Evolutionary conservation across 257 asterid species (phyloP), one percentile per base, ranked within the genome.

Genomic region (Primulina tabacum): DNA sequence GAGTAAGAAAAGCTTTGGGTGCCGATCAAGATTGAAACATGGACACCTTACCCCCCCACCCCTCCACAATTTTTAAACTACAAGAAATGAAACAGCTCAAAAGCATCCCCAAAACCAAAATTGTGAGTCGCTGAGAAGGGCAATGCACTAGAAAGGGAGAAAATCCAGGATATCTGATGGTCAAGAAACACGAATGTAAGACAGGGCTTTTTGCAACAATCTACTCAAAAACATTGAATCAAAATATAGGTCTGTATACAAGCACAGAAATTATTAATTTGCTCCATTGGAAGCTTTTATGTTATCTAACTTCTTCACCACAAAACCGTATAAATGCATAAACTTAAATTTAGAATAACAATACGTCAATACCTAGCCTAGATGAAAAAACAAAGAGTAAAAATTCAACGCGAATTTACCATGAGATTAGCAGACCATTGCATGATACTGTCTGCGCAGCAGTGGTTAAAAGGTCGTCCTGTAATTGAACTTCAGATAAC

Each of bases 401-500:
- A 67, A 2, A 32, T 3, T 6, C 17, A 38, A 14, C 53, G n/a
- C 11, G 17, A 21, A 53, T 40, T 18, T 28, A 71, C 26, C 69
- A n/a, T 33, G 26, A 18, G 30, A 71, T 5, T 64, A 4, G 21
- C 68, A 18, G 24, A 63, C 7, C 56, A 20, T 74, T 75, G 57
- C 57, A 50, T 16, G 57, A 5, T 16, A 17, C 21, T 20, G 5
- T 50, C 70, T 47, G 69, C 24, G 66, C 65, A 72, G 77, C 33
- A 26, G 62, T 72, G 52, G 80, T 75, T 26, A 85, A 75, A 56
- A 52, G 63, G 68, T 70, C 73, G 75, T 81, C 82, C 52, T 82
- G 85, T 60, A 73, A 85, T 78, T 84, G 96, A 79, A 60, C 80
- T 80, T 84, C 88, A 57, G 96, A 86, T 6, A 76, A 62, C 82